Conservation (phyloP, 2,329 filamentous ascomycete genomes). For the Hypoxylon sp. region DNA sequence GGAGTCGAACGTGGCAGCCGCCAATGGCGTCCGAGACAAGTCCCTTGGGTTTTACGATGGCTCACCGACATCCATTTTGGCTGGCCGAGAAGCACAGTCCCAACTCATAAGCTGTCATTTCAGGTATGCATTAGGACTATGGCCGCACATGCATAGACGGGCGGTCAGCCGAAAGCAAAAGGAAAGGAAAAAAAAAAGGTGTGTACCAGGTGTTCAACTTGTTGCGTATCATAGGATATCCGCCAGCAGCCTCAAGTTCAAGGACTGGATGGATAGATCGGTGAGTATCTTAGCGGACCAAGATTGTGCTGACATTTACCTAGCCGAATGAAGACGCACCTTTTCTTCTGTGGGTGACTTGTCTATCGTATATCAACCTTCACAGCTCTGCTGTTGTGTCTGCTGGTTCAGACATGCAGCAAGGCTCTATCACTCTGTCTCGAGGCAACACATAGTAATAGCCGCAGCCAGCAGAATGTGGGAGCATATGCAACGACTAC, state of each 20-base stretch:
- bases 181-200: background rate
- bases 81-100: conserved; percentile 26
- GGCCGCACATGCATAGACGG: conserved; percentile 37
- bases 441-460: conserved; percentile 34
- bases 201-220: conserved; percentile 19
- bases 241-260: conserved; percentile 16
- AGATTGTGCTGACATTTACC: conserved; percentile 29
- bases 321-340: conserved; percentile 21
- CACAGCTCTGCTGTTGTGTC: background rate
- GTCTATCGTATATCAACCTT: conserved; percentile 2
- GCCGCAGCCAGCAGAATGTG: conserved; percentile 24
- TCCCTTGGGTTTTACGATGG: conserved; percentile 6
- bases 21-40: conserved; percentile 13
- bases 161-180: conserved; percentile 37
- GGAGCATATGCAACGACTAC: conserved; percentile 14
- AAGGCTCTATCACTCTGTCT: conserved; percentile 19
- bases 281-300: conserved; percentile 32
- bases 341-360: conserved; percentile 8
- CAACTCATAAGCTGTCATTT: conserved; percentile 21
- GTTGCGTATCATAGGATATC: conserved; percentile 15
- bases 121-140: conserved; percentile 29
- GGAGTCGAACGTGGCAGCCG: conserved; percentile 31
- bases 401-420: background rate
- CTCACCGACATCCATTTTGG: conserved; percentile 42
- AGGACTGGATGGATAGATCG: conserved; percentile 30